Evolutionary conservation across 352 stramenopile genomes (phyloP), one percentile per base, ranked within the genome.

Genomic region (Phytopythium helicoides): DNA sequence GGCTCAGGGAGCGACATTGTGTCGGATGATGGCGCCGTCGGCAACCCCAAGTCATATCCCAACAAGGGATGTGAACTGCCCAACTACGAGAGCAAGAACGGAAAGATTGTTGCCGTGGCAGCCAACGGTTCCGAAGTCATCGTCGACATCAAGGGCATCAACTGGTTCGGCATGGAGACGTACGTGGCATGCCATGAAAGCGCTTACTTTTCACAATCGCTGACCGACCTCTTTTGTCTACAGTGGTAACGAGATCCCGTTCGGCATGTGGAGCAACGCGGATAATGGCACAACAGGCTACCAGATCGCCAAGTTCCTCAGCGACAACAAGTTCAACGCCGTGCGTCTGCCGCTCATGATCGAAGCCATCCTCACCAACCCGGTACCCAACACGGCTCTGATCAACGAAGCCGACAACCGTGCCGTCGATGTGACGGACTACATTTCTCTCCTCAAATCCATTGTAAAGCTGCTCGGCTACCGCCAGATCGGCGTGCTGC

Each of bases 301-400:
- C 58, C 76, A 90, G 34, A 78, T 93, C 33, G 83, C 81, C 4
- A 66, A 76, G 15, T 93, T 93, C 61, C 53, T 92, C 38, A 60
- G 71, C n/a, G 62, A 76, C 50, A 83, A 93, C 70, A 90, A 91
- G n/a, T 93, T 93, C 36, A 93, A 93, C 31, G 77, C 74, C 18
- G 79, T 93, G 19, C 71, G 83, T 3, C 39, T 93, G 2, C 80
- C 83, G 2, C 33, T 93, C 15, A 89, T 69, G 10, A 52, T 91
- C 8, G 73, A 91, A 40, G 87, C 87, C 53, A 56, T 93, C 4
- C 48, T 88, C 4, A 71, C 78, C 33, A 89, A 93, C 66, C 87
- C 58, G 28, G 50, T 73, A 12, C 83, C 83, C 0, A 63, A 71
- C 19, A 68, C 72, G 6, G 75, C 66, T 4, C 58, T 91, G n/a